Conservation (phyloP, 2,329 filamentous ascomycete genomes). For the Phialophora tarda region DNA sequence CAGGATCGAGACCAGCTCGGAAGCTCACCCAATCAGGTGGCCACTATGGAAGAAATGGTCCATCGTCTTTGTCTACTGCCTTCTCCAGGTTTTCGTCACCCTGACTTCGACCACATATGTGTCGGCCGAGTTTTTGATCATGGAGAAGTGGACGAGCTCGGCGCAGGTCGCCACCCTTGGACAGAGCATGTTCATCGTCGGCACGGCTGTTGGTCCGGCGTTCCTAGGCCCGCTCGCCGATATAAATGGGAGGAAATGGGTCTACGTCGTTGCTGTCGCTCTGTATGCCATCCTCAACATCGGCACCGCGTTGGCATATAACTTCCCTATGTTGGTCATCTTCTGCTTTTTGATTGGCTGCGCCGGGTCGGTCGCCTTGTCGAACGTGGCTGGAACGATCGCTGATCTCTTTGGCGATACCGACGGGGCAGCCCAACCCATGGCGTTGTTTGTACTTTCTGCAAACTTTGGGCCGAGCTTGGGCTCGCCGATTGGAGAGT, state of each 20-base stretch:
- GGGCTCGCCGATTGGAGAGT: slow-evolving; percentile 50
- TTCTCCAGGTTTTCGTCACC: slow-evolving; percentile 49
- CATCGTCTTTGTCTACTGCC: slow-evolving; percentile 40
- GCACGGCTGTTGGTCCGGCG: slow-evolving; percentile 50
- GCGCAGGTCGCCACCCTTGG: slow-evolving; percentile 50
- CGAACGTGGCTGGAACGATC: slow-evolving; percentile 48
- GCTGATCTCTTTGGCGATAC: slow-evolving; percentile 46
- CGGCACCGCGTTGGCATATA: slow-evolving; percentile 46
- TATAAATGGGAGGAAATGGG: slow-evolving; percentile 53
- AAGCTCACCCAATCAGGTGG: slow-evolving; percentile 37
- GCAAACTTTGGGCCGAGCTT: slow-evolving; percentile 51
- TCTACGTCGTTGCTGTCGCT: slow-evolving; percentile 49
- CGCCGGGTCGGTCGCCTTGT: slow-evolving; percentile 47
- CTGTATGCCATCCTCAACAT: slow-evolving; percentile 48
- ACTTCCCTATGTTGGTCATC: slow-evolving; percentile 48
- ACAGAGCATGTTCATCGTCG: slow-evolving; percentile 53
- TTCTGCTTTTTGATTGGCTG: slow-evolving; percentile 48
- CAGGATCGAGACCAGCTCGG: slow-evolving; percentile 31
- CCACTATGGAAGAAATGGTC: slow-evolving; percentile 38
- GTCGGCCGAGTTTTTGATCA: slow-evolving; percentile 47
- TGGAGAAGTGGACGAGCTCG: slow-evolving; percentile 47
- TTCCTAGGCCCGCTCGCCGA: slow-evolving; percentile 51
- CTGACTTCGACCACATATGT: slow-evolving; percentile 50
- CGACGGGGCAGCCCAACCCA: slow-evolving; percentile 48
- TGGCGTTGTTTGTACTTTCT: slow-evolving; percentile 51